phyloP scores from a whole-genome alignment of 352 stramenopile genomes.

The Blastocystis sp. region DNA sequence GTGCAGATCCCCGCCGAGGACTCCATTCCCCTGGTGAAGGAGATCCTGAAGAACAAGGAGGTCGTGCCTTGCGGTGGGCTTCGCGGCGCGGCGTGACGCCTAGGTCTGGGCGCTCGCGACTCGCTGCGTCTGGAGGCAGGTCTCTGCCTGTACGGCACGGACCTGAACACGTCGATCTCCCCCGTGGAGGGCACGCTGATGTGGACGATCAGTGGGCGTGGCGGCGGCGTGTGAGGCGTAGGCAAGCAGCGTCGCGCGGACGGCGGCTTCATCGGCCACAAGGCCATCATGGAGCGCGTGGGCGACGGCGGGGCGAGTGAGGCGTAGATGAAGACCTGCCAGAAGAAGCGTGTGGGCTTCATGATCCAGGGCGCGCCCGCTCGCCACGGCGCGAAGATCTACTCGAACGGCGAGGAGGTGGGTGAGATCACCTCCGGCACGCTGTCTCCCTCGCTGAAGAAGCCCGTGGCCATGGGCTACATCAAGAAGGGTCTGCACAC shows the following conservation, averaged over 20 bases:
- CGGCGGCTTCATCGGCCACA: conserved; percentile 88
- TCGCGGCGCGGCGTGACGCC: conserved; percentile 21
- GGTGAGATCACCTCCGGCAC: conserved; percentile 91
- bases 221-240: background rate
- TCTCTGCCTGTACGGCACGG: conserved; percentile 95
- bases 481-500: conserved; percentile 86
- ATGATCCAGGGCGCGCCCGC: conserved; percentile 89
- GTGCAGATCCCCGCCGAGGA: conserved; percentile 79
- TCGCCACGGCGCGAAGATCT: conserved; percentile 78
- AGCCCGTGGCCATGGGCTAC: conserved; percentile 96
- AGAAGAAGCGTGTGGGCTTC: conserved; percentile 90
- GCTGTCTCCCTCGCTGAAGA: conserved; percentile 90
- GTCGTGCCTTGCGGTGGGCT: conserved; percentile 76
- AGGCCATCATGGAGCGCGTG: conserved; percentile 89
- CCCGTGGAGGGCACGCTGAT: conserved; percentile 88
- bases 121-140: conserved; percentile 93
- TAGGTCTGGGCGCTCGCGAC: conserved; percentile 90
- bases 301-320: conserved; percentile 86
- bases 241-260: conserved; percentile 78
- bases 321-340: conserved; percentile 87
- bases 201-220: conserved; percentile 84
- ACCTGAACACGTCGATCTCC: conserved; percentile 90
- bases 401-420: conserved; percentile 75
- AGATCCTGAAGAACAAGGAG: conserved; percentile 54
- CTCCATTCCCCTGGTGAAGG: conserved; percentile 75